Evolutionary conservation across 2,329 filamentous ascomycete species (phyloP).

Genomic region (Cryphonectria radicalis): DNA sequence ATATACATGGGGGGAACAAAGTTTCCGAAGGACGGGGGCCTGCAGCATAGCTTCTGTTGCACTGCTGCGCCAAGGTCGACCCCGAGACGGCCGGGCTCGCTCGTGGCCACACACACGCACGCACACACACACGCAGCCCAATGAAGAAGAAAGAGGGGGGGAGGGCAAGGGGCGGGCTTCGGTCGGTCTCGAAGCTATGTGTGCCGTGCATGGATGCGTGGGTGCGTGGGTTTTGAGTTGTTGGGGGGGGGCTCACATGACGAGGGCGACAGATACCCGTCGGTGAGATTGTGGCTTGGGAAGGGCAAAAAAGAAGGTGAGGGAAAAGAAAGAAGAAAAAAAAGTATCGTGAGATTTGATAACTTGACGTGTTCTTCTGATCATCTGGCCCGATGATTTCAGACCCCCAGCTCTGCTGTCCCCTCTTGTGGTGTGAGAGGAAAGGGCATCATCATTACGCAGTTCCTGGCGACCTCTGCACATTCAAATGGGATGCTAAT

Average conservation of each 20-base stretch:
- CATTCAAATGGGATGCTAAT: neutral
- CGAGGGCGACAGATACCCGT: slow-evolving; percentile 26
- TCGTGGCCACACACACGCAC: neutral
- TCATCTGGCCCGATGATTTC: neutral
- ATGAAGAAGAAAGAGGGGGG: too few species aligned
- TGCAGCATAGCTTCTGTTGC: neutral
- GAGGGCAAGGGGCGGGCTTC: too few species aligned
- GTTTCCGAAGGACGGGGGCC: neutral
- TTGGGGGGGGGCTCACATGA: neutral
- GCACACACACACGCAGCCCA: neutral
- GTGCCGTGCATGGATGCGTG: neutral
- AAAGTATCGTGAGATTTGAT: slow-evolving; percentile 1
- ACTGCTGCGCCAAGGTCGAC: neutral
- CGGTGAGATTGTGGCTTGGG: neutral
- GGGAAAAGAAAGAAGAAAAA: neutral
- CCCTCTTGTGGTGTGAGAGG: neutral
- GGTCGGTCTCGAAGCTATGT: neutral
- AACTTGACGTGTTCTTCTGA: neutral
- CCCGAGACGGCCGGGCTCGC: neutral
- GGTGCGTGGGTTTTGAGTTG: neutral
- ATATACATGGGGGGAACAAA: neutral
- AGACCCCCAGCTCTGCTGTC: neutral
- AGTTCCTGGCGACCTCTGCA: neutral
- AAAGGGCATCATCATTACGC: neutral
- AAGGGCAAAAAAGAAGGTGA: neutral